These are phyloP conservation scores for Populus hybrid DNA, from an alignment of 441 rosid genomes.

Conservation along the genomic window DNA sequence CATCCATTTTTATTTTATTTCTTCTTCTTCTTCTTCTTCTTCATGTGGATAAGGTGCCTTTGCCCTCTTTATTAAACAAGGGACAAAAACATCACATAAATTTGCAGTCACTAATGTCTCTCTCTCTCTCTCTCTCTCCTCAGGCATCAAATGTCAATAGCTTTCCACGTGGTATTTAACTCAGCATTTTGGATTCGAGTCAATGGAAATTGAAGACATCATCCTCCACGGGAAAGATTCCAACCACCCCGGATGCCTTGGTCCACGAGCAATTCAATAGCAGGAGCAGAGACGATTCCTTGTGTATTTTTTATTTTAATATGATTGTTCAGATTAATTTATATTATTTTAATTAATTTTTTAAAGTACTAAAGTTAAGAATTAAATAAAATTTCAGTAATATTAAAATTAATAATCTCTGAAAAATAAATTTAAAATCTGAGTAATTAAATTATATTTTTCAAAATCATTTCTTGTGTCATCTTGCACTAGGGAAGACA, in stretches of 20 bases:
- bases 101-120: background rate
- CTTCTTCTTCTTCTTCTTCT: too few relatives aligned
- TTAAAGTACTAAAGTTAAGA: rapidly evolving
- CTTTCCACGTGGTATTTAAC: background rate
- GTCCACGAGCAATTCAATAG: background rate
- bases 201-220: background rate
- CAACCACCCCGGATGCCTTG: background rate
- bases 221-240: background rate
- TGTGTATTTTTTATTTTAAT: too few relatives aligned
- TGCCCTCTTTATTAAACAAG: background rate
- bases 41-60: background rate
- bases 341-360: too few relatives aligned
- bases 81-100: background rate
- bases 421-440: rapidly evolving
- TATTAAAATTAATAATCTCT: rapidly evolving
- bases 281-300: background rate
- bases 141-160: background rate
- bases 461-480: too few relatives aligned
- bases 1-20: too few relatives aligned
- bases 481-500: too few relatives aligned
- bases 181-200: background rate
- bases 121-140: too few relatives aligned
- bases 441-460: rapidly evolving
- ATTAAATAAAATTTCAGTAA: too few relatives aligned
- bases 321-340: rapidly evolving